These are phyloP conservation scores for Saussurea involucrata DNA, from an alignment of 129 eudicot genomes.

Conservation along the genomic window DNA sequence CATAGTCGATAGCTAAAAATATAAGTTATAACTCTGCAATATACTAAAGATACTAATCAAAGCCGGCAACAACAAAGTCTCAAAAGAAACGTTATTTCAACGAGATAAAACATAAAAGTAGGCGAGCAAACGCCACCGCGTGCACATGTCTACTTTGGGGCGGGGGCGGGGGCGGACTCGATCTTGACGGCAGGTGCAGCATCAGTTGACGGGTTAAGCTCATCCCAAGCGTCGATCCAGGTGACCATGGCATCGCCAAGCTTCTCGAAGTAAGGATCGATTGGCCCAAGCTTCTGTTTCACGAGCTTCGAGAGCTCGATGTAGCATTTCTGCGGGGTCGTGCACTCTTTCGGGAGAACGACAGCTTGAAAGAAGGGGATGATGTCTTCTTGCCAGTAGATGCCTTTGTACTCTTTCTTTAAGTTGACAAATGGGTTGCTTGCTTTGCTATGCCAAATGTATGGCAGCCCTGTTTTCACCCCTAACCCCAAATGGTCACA, in stretches of 20 bases:
- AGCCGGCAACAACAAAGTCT: slow-evolving; percentile 12
- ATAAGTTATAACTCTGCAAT: slow-evolving; percentile 20
- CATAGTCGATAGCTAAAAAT: slow-evolving; percentile 6
- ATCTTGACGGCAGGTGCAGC: slow-evolving; percentile 1
- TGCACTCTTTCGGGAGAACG: slow-evolving; percentile 49
- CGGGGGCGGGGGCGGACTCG: slow-evolving; percentile 7
- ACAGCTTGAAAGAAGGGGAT: slow-evolving; percentile 30
- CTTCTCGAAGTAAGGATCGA: slow-evolving; percentile 66
- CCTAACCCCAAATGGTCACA: slow-evolving; percentile 40
- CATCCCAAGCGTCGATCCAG: slow-evolving; percentile 76
- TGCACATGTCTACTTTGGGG: slow-evolving; percentile 18
- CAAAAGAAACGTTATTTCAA: slow-evolving; percentile 5
- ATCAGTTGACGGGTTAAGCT: slow-evolving; percentile 42
- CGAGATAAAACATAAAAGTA: neutral
- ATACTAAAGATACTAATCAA: slow-evolving; percentile 1
- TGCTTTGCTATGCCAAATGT: slow-evolving; percentile 43
- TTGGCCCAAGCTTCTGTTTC: slow-evolving; percentile 56
- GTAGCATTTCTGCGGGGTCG: slow-evolving; percentile 61
- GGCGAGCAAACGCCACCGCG: neutral
- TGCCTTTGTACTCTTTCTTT: slow-evolving; percentile 39
- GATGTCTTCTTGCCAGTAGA: slow-evolving; percentile 40
- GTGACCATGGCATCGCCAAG: slow-evolving; percentile 73
- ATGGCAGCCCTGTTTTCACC: slow-evolving; percentile 41
- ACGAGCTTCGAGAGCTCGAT: slow-evolving; percentile 68
- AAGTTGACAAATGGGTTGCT: slow-evolving; percentile 41